phyloP scores from a whole-genome alignment of 2,329 filamentous ascomycete species.

The Colletotrichum neosansevieriae region DNA sequence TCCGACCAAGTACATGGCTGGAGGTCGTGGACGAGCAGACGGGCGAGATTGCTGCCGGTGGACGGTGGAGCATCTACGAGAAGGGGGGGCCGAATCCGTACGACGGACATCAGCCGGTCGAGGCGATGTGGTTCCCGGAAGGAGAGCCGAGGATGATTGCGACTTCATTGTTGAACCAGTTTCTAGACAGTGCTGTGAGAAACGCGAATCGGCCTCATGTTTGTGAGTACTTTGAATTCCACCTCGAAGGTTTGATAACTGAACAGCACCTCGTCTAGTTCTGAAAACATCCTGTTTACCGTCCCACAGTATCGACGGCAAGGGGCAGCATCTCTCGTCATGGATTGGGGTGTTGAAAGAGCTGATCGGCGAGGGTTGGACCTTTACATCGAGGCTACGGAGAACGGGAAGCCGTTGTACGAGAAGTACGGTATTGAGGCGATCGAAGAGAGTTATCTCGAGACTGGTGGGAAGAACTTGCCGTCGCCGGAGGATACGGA shows the following conservation, averaged over 20 bases:
- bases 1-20: conserved; percentile 49
- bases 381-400: conserved; percentile 51
- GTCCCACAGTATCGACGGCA: conserved; percentile 50
- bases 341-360: conserved; percentile 50
- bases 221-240: neutral
- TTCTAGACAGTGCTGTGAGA: conserved; percentile 6
- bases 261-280: conserved; percentile 41
- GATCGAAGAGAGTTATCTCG: conserved; percentile 38
- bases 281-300: conserved; percentile 54
- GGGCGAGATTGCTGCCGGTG: conserved; percentile 8
- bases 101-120: neutral
- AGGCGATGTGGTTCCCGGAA: conserved; percentile 21
- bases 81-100: neutral
- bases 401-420: conserved; percentile 48
- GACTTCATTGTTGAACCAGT: conserved; percentile 7
- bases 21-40: conserved; percentile 51
- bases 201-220: conserved; percentile 20
- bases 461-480: neutral
- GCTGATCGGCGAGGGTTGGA: conserved; percentile 51
- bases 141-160: conserved; percentile 8
- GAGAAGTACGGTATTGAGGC: conserved; percentile 50
- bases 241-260: too few relatives aligned
- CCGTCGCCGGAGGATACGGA: neutral
- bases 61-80: conserved; percentile 12
- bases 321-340: conserved; percentile 50